Evolutionary conservation across 2,329 filamentous ascomycete genomes (phyloP).

Genomic region (Penicillium sp.): DNA sequence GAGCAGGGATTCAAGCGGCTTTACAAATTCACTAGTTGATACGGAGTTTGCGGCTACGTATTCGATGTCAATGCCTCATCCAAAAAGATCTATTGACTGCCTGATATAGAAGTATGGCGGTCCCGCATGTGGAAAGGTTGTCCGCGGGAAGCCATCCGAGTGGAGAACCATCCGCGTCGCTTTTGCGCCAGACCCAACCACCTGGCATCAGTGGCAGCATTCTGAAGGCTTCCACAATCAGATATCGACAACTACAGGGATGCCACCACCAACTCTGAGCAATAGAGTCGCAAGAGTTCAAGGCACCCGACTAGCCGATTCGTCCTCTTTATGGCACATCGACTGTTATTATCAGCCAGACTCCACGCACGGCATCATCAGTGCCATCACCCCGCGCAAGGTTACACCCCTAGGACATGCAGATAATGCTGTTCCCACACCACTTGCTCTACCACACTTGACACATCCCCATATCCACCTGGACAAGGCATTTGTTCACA

Average conservation of each 20-base stretch:
- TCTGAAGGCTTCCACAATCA: background rate
- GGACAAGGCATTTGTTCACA: conserved; percentile 53
- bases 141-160: background rate
- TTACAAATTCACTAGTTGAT: no score
- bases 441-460: conserved; percentile 55
- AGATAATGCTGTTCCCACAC: conserved; percentile 8
- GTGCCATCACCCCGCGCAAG: conserved; percentile 29
- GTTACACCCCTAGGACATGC: background rate
- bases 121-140: background rate
- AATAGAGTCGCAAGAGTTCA: conserved; percentile 19
- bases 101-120: no score
- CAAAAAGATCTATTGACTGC: no score
- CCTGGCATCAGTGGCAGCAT: no score
- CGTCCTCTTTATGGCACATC: conserved; percentile 38
- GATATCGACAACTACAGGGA: background rate
- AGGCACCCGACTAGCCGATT: conserved; percentile 34
- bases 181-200: background rate
- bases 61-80: no score
- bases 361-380: conserved; percentile 24
- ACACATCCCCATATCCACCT: conserved; percentile 75
- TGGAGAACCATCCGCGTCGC: background rate
- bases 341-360: conserved; percentile 16
- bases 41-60: no score
- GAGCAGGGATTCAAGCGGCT: no score
- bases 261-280: conserved; percentile 13